Evolutionary conservation across 805 yeast genomes (phyloP).

Genomic region (Sugiyamaella floridensis): DNA sequence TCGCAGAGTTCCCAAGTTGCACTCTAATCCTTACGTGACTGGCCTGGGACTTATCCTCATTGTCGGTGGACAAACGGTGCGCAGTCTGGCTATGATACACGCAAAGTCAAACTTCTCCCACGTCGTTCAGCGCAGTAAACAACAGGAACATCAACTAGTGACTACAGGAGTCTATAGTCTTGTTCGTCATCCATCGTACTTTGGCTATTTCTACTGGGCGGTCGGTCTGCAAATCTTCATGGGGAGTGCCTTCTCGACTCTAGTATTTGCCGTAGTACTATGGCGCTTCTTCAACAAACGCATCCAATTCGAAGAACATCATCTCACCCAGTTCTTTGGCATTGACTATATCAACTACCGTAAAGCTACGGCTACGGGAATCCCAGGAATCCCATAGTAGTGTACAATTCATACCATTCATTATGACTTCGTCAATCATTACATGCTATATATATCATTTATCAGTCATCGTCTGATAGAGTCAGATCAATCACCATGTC

Average conservation of each 20-base stretch:
- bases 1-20: background rate
- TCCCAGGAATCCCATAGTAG: slow-evolving; percentile 50
- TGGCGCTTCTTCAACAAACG: slow-evolving; percentile 64
- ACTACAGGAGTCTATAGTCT: slow-evolving; percentile 63
- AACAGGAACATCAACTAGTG: slow-evolving; percentile 56
- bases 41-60: slow-evolving; percentile 43
- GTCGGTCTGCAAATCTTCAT: slow-evolving; percentile 72
- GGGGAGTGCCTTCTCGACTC: slow-evolving; percentile 54
- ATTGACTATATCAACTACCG: slow-evolving; percentile 52
- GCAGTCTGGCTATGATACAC: slow-evolving; percentile 78
- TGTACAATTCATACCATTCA: background rate
- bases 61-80: slow-evolving; percentile 54
- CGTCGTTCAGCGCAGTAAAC: slow-evolving; percentile 49
- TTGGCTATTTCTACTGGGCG: slow-evolving; percentile 92
- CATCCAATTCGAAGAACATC: slow-evolving; percentile 61
- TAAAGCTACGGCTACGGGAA: slow-evolving; percentile 44
- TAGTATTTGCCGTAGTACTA: slow-evolving; percentile 50
- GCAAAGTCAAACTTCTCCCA: slow-evolving; percentile 88
- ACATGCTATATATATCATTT: background rate
- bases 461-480: slow-evolving; percentile 22
- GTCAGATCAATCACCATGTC: slow-evolving; percentile 25
- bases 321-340: slow-evolving; percentile 64
- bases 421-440: background rate
- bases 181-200: slow-evolving; percentile 83
- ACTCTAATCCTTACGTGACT: slow-evolving; percentile 11